Conservation (phyloP, 345 rosid species). For the Pugionium dolabratum region DNA sequence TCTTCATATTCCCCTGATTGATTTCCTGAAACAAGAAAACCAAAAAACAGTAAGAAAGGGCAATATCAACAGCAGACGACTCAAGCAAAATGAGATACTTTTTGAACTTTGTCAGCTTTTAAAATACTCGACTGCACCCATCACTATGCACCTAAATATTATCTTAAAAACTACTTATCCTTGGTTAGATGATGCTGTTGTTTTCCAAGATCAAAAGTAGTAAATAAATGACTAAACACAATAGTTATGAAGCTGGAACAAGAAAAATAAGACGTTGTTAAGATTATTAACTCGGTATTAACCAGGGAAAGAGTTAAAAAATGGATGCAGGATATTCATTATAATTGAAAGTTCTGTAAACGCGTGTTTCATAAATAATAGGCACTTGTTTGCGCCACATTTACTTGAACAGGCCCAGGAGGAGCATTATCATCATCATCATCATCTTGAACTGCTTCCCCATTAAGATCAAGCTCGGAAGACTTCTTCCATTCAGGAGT, state of each 20-base stretch:
- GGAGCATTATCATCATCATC: slow-evolving; percentile 33
- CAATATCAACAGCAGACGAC: slow-evolving; percentile 2
- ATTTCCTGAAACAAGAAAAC: slow-evolving; percentile 57
- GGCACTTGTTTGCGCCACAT: background rate
- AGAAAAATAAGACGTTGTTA: background rate
- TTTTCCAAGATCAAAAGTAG: background rate
- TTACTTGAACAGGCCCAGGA: slow-evolving; percentile 33
- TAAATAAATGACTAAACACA: slow-evolving; percentile 7
- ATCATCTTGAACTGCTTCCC: slow-evolving; percentile 57
- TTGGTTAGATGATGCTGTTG: background rate
- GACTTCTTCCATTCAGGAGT: slow-evolving; percentile 98
- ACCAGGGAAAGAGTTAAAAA: background rate
- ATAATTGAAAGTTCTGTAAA: background rate
- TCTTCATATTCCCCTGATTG: slow-evolving; percentile 45
- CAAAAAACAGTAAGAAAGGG: slow-evolving; percentile 5
- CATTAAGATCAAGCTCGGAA: slow-evolving; percentile 86
- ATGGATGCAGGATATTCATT: slow-evolving; percentile 13
- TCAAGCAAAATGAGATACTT: slow-evolving; percentile 15
- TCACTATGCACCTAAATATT: slow-evolving; percentile 7
- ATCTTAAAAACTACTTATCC: background rate
- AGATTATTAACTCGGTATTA: background rate
- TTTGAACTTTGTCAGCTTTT: background rate
- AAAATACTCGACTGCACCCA: slow-evolving; percentile 7
- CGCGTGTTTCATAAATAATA: background rate
- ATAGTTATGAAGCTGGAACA: background rate